Conservation (phyloP, 305 asterid species). For the Fraxinus nigra region DNA sequence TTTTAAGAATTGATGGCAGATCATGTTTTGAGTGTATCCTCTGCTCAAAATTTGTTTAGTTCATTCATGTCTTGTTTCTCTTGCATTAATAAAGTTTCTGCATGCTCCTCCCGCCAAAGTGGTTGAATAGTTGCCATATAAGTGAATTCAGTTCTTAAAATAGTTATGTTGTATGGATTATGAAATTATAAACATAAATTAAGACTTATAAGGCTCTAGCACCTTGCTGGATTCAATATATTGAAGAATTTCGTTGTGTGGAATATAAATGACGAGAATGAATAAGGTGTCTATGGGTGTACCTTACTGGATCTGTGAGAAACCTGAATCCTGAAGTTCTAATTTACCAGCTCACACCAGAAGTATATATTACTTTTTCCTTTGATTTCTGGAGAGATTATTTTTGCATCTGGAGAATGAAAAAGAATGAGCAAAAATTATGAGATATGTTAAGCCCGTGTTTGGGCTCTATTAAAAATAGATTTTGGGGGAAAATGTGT, state of each 20-base stretch:
- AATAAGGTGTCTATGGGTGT: not conserved
- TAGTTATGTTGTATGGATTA: not conserved
- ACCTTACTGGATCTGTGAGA: not conserved
- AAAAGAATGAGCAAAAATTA: not conserved
- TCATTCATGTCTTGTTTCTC: not conserved
- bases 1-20: not conserved
- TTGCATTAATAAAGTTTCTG: not conserved
- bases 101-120: not conserved
- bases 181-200: not conserved
- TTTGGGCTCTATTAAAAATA: not conserved
- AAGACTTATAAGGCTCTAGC: not conserved
- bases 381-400: not conserved
- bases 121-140: not conserved
- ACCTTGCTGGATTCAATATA: not conserved
- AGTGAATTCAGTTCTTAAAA: not conserved
- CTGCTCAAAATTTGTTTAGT: not conserved
- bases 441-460: not conserved
- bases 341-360: not conserved
- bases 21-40: not conserved
- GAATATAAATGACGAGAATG: not conserved
- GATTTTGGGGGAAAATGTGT: not conserved
- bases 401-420: not conserved
- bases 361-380: not conserved
- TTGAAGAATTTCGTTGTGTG: not conserved
- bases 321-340: not conserved